Base-by-base conservation (phyloP, 257 asterid species). In the Salvia hispanica region DNA sequence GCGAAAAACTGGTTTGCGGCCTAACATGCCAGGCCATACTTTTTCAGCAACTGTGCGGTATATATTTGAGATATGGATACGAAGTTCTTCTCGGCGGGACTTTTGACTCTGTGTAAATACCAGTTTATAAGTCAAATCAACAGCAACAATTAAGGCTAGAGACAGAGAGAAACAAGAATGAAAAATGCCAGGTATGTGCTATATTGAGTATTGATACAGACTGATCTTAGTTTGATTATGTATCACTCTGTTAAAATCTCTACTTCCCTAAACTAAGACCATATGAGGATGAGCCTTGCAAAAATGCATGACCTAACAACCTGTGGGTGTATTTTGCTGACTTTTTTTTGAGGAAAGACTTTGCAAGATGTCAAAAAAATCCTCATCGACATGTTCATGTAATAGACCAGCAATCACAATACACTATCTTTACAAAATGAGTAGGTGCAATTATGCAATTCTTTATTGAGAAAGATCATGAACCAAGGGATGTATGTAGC, bases 1-100 rank as follows among this genome's bases (percentile, higher is more conserved):
- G 73, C 99, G 99, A 70, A 94, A 94, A 76, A 91, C 93, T 18
- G 97, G 96, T 71, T 94, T 94, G 68, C 96, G 87, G 74, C 87
- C 84, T 34, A 94, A 83, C 96, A 88, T 88, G 69, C 99, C 96
- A 56, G 99, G 99, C 99, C 99, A 94, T 78, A 94, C 79, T 70
- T 85, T 91, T 77, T 94, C 96, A 58, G 99, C 89, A 69, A 91
- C 95, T 55, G 91, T 80, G 63, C 96, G 96, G 74, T 94, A 91
- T 69, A 94, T 88, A 70, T 91, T 91, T 63, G 97, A 88, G 64
- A 86, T 82, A 71, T 94, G 95, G 71, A 84, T 71, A 42, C 96
- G 95, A 40, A 94, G 96, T 78, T 94, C 99, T 81, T 94, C 99
- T 46, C 97, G 95, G 36, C 99, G 96, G 70, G 95, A 83, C 78